phyloP scores from a whole-genome alignment of 306 rosid genomes.

The Trifolium subterraneum region DNA sequence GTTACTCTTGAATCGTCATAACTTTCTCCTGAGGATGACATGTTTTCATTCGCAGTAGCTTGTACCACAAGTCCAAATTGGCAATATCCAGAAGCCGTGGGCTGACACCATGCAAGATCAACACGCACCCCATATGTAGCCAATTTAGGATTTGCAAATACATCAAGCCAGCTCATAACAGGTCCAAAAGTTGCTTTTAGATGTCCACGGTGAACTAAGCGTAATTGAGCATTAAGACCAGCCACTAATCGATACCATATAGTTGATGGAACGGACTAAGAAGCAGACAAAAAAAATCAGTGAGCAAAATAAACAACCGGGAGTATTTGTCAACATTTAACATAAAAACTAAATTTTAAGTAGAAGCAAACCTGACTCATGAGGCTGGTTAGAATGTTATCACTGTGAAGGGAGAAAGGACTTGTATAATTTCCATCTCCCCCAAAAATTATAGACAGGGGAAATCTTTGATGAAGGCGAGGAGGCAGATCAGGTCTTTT shows the following conservation, averaged over 20 bases:
- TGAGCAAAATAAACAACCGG: conserved; percentile 26
- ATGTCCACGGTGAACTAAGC: conserved; percentile 77
- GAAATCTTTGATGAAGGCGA: conserved; percentile 80
- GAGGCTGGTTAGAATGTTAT: conserved; percentile 85
- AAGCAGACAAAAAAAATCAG: conserved; percentile 36
- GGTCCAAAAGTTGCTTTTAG: conserved; percentile 65
- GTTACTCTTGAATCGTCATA: conserved; percentile 49
- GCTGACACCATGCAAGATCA: conserved; percentile 93
- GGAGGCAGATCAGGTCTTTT: conserved; percentile 85
- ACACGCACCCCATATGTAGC: conserved; percentile 61
- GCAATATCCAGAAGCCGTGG: conserved; percentile 88
- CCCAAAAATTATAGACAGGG: conserved; percentile 84
- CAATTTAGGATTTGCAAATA: conserved; percentile 70
- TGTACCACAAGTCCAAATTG: conserved; percentile 75
- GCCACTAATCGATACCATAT: conserved; percentile 97
- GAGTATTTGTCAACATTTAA: conserved; percentile 28
- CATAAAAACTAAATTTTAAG: conserved; percentile 22
- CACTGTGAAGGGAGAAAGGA: conserved; percentile 82
- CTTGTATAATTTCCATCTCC: conserved; percentile 97
- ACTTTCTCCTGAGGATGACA: conserved; percentile 48
- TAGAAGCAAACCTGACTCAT: conserved; percentile 83
- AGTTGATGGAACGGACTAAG: conserved; percentile 86
- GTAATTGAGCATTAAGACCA: conserved; percentile 92
- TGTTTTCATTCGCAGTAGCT: conserved; percentile 57
- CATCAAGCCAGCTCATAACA: conserved; percentile 79